Conservation (phyloP, 768 basidiomycete genomes). For the Hysterangium stoloniferum region DNA sequence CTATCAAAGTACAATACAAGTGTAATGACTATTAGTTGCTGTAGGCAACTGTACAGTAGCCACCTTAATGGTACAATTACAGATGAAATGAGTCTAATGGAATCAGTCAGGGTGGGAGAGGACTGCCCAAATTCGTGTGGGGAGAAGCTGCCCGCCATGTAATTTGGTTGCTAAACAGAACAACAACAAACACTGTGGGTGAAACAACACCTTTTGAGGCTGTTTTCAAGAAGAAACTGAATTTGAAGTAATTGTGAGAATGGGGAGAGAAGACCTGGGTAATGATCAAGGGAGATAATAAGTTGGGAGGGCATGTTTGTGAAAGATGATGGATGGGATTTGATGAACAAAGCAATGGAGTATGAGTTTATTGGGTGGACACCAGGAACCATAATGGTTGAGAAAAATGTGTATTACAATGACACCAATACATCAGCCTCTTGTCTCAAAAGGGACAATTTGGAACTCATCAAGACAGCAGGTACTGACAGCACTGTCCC, state of each 20-base stretch:
- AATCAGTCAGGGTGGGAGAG: conserved; percentile 20
- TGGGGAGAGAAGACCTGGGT: neutral
- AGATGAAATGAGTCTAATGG: no score
- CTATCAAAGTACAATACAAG: no score
- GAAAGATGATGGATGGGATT: conserved; percentile 13
- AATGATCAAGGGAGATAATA: neutral
- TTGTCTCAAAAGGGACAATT: neutral
- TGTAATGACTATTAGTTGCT: no score
- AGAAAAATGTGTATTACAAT: conserved; percentile 2
- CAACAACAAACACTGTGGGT: conserved; percentile 16
- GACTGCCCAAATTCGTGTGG: conserved; percentile 21
- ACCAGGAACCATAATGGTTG: conserved; percentile 13
- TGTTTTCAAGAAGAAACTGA: no score
- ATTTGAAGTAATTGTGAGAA: neutral
- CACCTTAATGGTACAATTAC: no score
- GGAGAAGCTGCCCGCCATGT: conserved; percentile 18
- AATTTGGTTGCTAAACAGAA: conserved; percentile 16
- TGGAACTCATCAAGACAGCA: no score
- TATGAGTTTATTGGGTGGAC: conserved; percentile 16
- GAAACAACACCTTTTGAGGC: no score
- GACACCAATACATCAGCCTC: neutral
- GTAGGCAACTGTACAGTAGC: no score
- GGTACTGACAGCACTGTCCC: no score
- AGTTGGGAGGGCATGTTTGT: conserved; percentile 7
- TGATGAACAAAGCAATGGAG: conserved; percentile 1